Percentiles rank a stretch among this genome's conserved stretches.
phyloP scores from a whole-genome alignment of 2,329 filamentous ascomycete genomes.

The Paraphaeosphaeria sporulosa region DNA sequence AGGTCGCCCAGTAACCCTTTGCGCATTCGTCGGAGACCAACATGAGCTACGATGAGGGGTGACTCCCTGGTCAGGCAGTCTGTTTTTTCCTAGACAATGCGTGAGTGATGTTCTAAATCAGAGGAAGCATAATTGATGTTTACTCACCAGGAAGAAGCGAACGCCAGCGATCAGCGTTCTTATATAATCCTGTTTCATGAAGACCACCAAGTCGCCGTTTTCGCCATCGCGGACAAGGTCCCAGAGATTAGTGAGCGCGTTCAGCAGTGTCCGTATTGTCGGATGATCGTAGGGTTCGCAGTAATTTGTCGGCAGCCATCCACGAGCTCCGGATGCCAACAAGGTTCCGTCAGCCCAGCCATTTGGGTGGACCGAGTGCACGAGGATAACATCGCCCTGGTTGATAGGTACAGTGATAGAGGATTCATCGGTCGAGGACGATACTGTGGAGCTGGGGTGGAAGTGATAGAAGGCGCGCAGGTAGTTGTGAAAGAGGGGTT shows the following conservation, averaged over 20 bases:
- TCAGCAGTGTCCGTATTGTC: conserved; percentile 83
- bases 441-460: conserved; percentile 76
- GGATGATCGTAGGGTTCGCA: conserved; percentile 94
- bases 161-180: conserved; percentile 93
- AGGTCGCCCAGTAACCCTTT: conserved; percentile 90
- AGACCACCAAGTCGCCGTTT: conserved; percentile 77
- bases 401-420: conserved; percentile 82
- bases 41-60: conserved; percentile 74
- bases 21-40: conserved; percentile 78
- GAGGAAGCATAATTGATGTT: neutral
- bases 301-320: conserved; percentile 98
- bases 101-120: conserved; percentile 24
- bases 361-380: conserved; percentile 97
- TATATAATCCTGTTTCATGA: conserved; percentile 92
- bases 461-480: conserved; percentile 94
- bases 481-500: conserved; percentile 88
- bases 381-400: conserved; percentile 89
- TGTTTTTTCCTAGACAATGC: conserved; percentile 74
- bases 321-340: conserved; percentile 81
- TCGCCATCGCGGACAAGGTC: conserved; percentile 82
- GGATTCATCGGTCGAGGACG: conserved; percentile 73
- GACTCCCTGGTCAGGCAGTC: conserved; percentile 88
- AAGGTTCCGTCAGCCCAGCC: conserved; percentile 98
- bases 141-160: conserved; percentile 82
- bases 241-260: conserved; percentile 90